Evolutionary conservation across 2,329 filamentous ascomycete species (phyloP), one percentile per base, ranked within the genome.

Genomic region (Clarireedia hainanense): DNA sequence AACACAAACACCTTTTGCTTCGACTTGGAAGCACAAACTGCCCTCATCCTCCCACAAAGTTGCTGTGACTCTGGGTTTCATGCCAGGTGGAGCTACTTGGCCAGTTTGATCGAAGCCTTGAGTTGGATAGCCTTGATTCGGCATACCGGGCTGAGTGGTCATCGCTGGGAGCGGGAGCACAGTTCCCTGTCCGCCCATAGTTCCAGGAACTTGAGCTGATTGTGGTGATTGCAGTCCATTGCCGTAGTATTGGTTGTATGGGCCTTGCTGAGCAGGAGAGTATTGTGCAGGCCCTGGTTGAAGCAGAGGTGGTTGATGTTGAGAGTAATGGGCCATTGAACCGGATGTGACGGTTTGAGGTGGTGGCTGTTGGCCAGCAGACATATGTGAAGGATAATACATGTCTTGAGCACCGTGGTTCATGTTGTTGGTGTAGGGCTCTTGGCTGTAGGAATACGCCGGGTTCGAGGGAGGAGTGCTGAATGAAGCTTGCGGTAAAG

Each of bases 31-130:
- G 74, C 94, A 99, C 30, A 97, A 77, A 69, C 91, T 97, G 36
- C 94, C 94, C 69, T 99, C 94, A 64, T 99, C 94, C 75, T 97
- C 94, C 94, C 94, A 99, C 24, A 99, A 72, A 0, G 94, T 99
- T 7, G 94, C 94, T 4, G 94, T 97, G 27, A 99, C 94, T 60
- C 92, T 80, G 20, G 94, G 94, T 75, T 97, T 97, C 83, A 96
- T 95, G 30, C 92, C 92, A 3, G 89, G 88, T 7, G 94, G 94
- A 17, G 91, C 89, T 58, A 95, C 76, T 71, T 97, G 94, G 7
- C 94, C 94, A n/a, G 89, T 95, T 6, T 85, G 87, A 69, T 97
- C 94, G 62, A 83, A 84, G 4, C 76, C 75, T 53, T 73, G 70
- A 62, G 80, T 79, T 17, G 73, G 67, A 62, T 73, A 76, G 48